These are phyloP conservation scores for Colletotrichum eremochloae DNA, from an alignment of 2,329 filamentous ascomycete species.

Conservation along the genomic window DNA sequence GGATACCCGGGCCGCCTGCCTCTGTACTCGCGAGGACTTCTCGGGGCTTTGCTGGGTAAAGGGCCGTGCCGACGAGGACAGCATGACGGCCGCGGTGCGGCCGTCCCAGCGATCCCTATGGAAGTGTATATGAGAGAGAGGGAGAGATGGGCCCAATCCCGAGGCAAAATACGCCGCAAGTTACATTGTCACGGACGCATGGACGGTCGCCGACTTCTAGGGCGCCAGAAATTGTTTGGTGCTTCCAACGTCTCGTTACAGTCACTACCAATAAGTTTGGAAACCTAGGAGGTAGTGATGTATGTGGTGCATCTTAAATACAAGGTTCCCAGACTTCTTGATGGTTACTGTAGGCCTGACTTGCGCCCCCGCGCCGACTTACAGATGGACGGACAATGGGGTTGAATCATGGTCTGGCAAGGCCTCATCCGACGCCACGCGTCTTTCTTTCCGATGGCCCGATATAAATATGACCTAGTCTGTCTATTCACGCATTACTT, in stretches of 20 bases:
- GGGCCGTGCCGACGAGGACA: not conserved
- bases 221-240: not conserved
- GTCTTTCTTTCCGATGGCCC: not conserved
- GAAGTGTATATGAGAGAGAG: not conserved
- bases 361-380: not conserved
- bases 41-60: slow-evolving; percentile 32
- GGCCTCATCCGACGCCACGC: not conserved
- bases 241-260: not conserved
- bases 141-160: not conserved
- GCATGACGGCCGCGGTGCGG: not conserved
- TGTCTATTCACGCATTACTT: not conserved
- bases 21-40: slow-evolving; percentile 33
- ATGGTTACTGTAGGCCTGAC: not conserved
- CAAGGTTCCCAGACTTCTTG: too few species aligned
- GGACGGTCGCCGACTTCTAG: not conserved
- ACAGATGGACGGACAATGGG: too few species aligned
- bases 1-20: slow-evolving; percentile 17
- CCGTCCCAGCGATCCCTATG: slow-evolving; percentile 24
- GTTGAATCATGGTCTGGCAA: too few species aligned
- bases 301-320: too few species aligned
- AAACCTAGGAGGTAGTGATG: too few species aligned
- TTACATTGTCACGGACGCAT: not conserved
- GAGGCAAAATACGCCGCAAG: not conserved
- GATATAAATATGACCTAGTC: too few species aligned
- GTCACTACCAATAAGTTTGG: too few species aligned